Evolutionary conservation across 805 yeast genomes (phyloP), one percentile per base, ranked within the genome.

Genomic region (Pichia kluyveri): DNA sequence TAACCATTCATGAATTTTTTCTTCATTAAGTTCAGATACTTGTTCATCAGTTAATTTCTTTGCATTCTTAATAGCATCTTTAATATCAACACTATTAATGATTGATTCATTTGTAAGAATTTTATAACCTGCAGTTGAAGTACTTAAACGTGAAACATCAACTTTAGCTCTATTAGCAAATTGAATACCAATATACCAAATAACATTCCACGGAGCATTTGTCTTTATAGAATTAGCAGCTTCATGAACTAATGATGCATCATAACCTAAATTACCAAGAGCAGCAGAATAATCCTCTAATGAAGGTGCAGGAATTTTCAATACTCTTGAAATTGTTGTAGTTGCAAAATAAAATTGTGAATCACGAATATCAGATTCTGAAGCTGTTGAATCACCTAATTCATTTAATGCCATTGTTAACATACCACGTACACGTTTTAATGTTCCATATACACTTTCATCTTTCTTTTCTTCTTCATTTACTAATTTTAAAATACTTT

Each of bases 341-440:
- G 95, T 85, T 49, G 85, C 80, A 68, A 91, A 82, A 66, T 88
- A 93, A 61, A 93, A 89, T 28, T 90, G 95, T 0, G 76, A 61
- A 23, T 76, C 70, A 5, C 56, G 43, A 39, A 50, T 49, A 27
- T 43, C 53, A 17, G 10, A 14, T 36, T 45, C 48, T 18, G 46
- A 43, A 28, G 44, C 38, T 32, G 41, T 41, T 4, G 47, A 36
- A 41, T 48, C 45, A 41, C 53, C 60, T 38, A 91, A 59, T 64
- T 93, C 99, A 54, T 75, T 75, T 38, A 63, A 59, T 6, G 97
- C 98, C 59, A 91, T 69, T 0, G 93, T 86, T 31, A 89, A 69
- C 98, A 93, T 93, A 14, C 98, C 98, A 62, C 81, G 80, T 41
- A 93, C 86, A 61, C 99, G 75, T 50, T 85, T 83, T 26, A 76